Evolutionary conservation across 2,329 filamentous ascomycete genomes (phyloP).

Genomic region (Sarocladium strictum): DNA sequence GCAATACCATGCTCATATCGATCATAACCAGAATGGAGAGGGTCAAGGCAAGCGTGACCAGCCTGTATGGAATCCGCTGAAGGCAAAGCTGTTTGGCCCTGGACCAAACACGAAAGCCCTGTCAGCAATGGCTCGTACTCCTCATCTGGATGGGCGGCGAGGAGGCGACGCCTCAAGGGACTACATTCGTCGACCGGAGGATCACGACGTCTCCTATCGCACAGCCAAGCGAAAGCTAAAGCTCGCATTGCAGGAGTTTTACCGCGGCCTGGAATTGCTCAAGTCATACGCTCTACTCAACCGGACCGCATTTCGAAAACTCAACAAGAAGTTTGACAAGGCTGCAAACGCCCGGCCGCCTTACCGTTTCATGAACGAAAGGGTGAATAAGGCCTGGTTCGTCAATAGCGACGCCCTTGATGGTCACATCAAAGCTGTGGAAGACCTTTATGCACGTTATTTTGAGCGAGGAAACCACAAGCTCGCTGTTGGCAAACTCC

Average conservation of each 20-base stretch:
- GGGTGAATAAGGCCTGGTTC: conserved; percentile 86
- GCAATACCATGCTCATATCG: neutral
- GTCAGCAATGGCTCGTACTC: conserved; percentile 47
- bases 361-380: conserved; percentile 80
- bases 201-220: conserved; percentile 67
- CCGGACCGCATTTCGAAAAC: conserved; percentile 88
- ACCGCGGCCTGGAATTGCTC: conserved; percentile 82
- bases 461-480: conserved; percentile 94
- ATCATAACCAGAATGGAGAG: conserved; percentile 17
- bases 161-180: conserved; percentile 34
- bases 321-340: conserved; percentile 99
- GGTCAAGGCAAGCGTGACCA: neutral
- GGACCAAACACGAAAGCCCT: conserved; percentile 57
- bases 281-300: conserved; percentile 90
- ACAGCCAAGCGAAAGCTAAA: conserved; percentile 90
- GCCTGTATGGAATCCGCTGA: conserved; percentile 43
- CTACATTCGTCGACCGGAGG: conserved; percentile 43
- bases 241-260: conserved; percentile 85
- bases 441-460: conserved; percentile 90
- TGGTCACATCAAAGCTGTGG: conserved; percentile 69
- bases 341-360: conserved; percentile 71
- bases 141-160: conserved; percentile 27
- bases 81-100: conserved; percentile 46
- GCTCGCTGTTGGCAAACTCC: conserved; percentile 79
- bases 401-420: conserved; percentile 84